Base-by-base conservation (phyloP, 148 eudicot species). In the Rhododendron vialii region DNA sequence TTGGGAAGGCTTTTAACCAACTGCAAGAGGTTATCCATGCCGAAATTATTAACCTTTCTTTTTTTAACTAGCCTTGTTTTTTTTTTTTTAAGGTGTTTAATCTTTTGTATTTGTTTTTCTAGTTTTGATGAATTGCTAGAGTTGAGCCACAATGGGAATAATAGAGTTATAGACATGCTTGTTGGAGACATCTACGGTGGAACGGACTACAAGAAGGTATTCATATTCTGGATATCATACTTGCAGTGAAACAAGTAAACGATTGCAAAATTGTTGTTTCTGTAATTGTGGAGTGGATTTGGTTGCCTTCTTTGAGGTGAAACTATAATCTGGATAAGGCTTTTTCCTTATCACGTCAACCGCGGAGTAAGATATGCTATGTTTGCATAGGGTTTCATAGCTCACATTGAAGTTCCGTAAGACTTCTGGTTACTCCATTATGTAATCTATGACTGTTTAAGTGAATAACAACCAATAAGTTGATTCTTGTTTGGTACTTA, bases 131-230 rank as follows among this genome's bases (percentile, higher is more conserved):
- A 96, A 67, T 90, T 96, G 83, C 89, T 96, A 67, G 99, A 96
- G 90, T 85, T 96, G 90, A 96, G 99, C 80, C 99, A 95, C 85
- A 92, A 95, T 47, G 99, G 99, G 87, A 95, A 96, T 88, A 96
- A 96, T 88, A 88, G 97, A 51, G 92, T 95, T 81, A 94, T 93
- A 83, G 99, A 96, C 89, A 95, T 96, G 99, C 98, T 96, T 82
- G 99, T 96, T 73, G 99, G 99, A 43, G 99, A 96, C 86, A 96
- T 96, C 83, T 96, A 96, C 85, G 99, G 99, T 84, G 99, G 99
- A 51, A 87, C 93, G 93, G 98, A 96, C 88, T 96, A 95, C 89
- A 86, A 94, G 43, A 96, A 96, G 97, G 99, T 93, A 90, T 45
- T 83, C 50, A 28, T 82, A 11, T 67, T 50, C 36, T 50, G 3